These are phyloP conservation scores for Pseudopithomyces maydicus DNA, from an alignment of 2,329 filamentous ascomycete species.

Conservation along the genomic window DNA sequence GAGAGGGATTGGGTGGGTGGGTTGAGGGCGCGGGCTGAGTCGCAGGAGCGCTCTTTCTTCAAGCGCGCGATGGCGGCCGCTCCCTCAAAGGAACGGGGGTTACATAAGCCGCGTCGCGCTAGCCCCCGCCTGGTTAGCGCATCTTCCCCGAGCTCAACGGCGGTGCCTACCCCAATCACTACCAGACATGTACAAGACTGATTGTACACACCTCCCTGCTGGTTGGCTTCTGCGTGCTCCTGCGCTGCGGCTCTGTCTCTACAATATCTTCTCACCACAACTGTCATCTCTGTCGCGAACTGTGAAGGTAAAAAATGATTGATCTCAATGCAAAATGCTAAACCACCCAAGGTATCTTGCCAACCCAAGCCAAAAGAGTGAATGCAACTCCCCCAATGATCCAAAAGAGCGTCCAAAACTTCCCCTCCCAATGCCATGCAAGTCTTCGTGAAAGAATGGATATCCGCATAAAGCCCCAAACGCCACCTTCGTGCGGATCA, in stretches of 20 bases:
- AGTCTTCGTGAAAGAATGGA: conserved; percentile 2
- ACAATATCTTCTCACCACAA: background rate
- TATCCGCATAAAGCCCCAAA: conserved; percentile 1
- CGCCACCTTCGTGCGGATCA: conserved; percentile 1
- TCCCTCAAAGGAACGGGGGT: conserved; percentile 2
- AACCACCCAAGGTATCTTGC: background rate
- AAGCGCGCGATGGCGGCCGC: conserved; percentile 2
- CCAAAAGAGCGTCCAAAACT: background rate
- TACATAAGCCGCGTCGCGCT: conserved; percentile 1
- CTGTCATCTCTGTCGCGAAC: background rate
- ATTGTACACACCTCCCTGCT: background rate
- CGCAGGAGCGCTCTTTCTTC: conserved; percentile 8
- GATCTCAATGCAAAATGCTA: background rate
- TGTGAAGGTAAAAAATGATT: background rate
- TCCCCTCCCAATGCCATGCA: background rate
- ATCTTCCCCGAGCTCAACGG: background rate
- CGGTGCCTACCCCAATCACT: background rate
- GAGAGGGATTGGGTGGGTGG: background rate
- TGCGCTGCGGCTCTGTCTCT: background rate
- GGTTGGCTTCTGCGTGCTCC: background rate
- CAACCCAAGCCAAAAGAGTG: background rate
- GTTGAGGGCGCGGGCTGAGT: background rate
- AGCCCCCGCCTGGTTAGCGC: background rate
- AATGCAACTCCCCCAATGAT: background rate
- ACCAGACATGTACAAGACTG: too few relatives aligned